Evolutionary conservation across 805 yeast genomes (phyloP).

Genomic region (Yamadazyma laniorum): DNA sequence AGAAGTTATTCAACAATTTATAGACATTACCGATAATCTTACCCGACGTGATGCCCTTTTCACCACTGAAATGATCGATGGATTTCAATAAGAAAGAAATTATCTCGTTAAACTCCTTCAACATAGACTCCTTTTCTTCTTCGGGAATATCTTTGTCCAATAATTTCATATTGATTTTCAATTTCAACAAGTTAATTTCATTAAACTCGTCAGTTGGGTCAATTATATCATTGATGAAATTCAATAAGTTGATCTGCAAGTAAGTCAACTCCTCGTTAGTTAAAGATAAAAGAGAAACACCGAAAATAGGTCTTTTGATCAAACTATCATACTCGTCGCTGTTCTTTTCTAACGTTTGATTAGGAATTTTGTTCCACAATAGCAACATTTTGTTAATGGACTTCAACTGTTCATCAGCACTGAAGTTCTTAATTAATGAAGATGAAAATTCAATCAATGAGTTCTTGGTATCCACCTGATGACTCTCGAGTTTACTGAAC

Average conservation of each 20-base stretch:
- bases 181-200: constrained; percentile 33
- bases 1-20: constrained; percentile 55
- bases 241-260: constrained; percentile 51
- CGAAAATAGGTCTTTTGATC: constrained; percentile 58
- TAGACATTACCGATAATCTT: constrained; percentile 9
- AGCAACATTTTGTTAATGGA: constrained; percentile 51
- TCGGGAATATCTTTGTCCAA: constrained; percentile 39
- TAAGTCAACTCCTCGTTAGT: constrained; percentile 46
- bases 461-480: constrained; percentile 50
- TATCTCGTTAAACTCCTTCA: constrained; percentile 32
- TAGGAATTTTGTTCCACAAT: constrained; percentile 51
- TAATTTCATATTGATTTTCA: constrained; percentile 53
- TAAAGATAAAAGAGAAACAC: constrained; percentile 55
- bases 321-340: constrained; percentile 37
- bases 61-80: constrained; percentile 34
- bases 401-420: constrained; percentile 62
- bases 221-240: constrained; percentile 52
- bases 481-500: constrained; percentile 37
- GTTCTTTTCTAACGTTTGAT: constrained; percentile 37
- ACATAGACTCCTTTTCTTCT: constrained; percentile 27
- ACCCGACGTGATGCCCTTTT: constrained; percentile 9
- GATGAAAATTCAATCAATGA: constrained; percentile 69
- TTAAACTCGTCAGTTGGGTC: constrained; percentile 21
- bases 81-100: constrained; percentile 35
- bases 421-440: constrained; percentile 65